Evolutionary conservation across 163 green algal species (phyloP).

Genomic region (Volvox carteri): DNA sequence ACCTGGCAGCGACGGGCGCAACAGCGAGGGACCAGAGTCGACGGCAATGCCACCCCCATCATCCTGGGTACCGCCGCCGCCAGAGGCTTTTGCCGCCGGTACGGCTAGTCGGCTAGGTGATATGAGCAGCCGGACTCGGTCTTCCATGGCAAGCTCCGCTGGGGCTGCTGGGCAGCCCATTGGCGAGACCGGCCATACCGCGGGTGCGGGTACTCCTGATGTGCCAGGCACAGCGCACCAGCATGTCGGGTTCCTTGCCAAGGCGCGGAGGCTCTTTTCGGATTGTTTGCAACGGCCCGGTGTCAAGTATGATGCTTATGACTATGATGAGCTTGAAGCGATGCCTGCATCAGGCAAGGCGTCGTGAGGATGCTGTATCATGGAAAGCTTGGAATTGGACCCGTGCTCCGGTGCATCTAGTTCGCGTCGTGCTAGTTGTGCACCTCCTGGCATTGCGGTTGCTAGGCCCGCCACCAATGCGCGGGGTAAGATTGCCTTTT

Average conservation of each 20-base stretch:
- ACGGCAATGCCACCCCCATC: neutral
- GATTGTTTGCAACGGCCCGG: slow-evolving; percentile 19
- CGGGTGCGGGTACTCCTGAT: neutral
- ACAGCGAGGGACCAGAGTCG: neutral
- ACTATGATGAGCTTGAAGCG: slow-evolving; percentile 8
- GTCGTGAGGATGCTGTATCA: neutral
- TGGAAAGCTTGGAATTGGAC: too few species aligned
- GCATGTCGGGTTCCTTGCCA: neutral
- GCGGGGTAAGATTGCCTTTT: too few species aligned
- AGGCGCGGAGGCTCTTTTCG: slow-evolving; percentile 6
- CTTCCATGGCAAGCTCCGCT: neutral
- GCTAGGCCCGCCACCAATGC: too few species aligned
- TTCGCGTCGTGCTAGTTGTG: too few species aligned
- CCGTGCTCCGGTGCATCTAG: too few species aligned
- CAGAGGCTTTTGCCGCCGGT: slow-evolving; percentile 11
- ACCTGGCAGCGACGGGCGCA: neutral
- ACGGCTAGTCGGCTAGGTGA: neutral
- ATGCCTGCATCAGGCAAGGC: neutral
- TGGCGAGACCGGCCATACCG: neutral
- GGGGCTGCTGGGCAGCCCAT: neutral
- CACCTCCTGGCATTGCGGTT: too few species aligned
- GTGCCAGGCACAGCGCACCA: neutral
- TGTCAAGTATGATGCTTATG: slow-evolving; percentile 14
- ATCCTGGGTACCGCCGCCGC: slow-evolving; percentile 45
- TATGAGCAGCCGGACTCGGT: neutral